A percentile compares a stretch with the other conserved stretches of the same genome.
Conservation (phyloP, 2,329 filamentous ascomycete species). For the Allantophomopsis lycopodina region DNA sequence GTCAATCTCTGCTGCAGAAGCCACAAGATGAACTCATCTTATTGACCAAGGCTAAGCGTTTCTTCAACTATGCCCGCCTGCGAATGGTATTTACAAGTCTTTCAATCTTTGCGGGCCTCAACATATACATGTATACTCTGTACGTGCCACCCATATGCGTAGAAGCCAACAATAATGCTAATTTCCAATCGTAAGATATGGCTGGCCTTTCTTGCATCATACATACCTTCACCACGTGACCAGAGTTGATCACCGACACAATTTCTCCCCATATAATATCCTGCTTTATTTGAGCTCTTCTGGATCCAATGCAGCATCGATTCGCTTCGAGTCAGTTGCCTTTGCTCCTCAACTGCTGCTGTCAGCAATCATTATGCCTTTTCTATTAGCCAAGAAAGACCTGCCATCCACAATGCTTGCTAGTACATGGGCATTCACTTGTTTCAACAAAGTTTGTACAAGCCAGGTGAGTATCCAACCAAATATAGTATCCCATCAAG, state of each 20-base stretch:
- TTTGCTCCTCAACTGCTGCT: constrained; percentile 82
- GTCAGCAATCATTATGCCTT: constrained; percentile 60
- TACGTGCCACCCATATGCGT: constrained; percentile 26
- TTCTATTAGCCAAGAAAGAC: constrained; percentile 67
- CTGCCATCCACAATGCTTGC: constrained; percentile 77
- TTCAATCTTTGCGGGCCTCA: constrained; percentile 59
- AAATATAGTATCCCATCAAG: too few relatives aligned
- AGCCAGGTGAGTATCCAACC: constrained; percentile 55
- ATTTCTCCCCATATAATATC: constrained; percentile 94
- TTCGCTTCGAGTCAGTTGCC: constrained; percentile 61
- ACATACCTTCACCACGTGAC: constrained; percentile 89
- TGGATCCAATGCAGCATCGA: constrained; percentile 21
- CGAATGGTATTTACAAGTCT: constrained; percentile 51
- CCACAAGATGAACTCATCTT: constrained; percentile 13
- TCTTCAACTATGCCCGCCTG: constrained; percentile 40
- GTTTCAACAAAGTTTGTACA: constrained; percentile 98
- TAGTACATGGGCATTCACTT: constrained; percentile 93
- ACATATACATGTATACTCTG: constrained; percentile 64
- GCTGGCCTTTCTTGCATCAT: constrained; percentile 68
- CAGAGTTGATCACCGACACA: constrained; percentile 91
- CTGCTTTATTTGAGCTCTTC: constrained; percentile 79
- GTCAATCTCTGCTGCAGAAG: constrained; percentile 4
- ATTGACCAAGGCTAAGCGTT: constrained; percentile 19
- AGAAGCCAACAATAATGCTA: neutral
- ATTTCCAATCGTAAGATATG: constrained; percentile 41